Conservation (phyloP, 208 protist genomes). For the Acanthamoeba triangularis region DNA sequence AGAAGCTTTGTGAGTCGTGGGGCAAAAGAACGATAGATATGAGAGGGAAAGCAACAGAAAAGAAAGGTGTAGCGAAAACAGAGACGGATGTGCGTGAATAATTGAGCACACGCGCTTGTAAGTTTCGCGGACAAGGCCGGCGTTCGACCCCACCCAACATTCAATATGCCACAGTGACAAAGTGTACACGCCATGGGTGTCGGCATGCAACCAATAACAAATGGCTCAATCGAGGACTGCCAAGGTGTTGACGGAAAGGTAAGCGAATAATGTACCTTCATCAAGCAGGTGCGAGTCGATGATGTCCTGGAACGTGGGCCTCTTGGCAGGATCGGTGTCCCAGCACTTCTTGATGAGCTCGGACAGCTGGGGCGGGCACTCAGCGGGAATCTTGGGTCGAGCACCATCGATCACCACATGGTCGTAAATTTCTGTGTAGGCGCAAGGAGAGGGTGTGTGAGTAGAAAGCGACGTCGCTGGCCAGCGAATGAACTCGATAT, state of each 20-base stretch:
- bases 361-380: conserved; percentile 37
- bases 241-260: no score
- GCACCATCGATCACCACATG: background rate
- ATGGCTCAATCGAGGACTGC: no score
- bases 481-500: no score
- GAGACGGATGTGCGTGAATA: no score
- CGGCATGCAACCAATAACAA: no score
- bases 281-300: background rate
- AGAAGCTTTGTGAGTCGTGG: background rate
- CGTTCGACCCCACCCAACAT: no score
- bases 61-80: background rate
- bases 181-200: no score
- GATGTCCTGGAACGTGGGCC: conserved; percentile 68
- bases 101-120: no score
- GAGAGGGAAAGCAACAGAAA: background rate
- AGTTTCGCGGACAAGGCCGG: no score
- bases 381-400: conserved; percentile 28
- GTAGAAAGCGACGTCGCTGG: background rate
- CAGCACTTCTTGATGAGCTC: conserved; percentile 30
- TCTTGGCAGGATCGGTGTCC: background rate
- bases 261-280: background rate
- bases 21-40: background rate
- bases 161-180: no score
- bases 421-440: background rate
- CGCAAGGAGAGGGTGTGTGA: background rate